phyloP scores from a whole-genome alignment of 345 rosid genomes.

The Ceriops tagal region DNA sequence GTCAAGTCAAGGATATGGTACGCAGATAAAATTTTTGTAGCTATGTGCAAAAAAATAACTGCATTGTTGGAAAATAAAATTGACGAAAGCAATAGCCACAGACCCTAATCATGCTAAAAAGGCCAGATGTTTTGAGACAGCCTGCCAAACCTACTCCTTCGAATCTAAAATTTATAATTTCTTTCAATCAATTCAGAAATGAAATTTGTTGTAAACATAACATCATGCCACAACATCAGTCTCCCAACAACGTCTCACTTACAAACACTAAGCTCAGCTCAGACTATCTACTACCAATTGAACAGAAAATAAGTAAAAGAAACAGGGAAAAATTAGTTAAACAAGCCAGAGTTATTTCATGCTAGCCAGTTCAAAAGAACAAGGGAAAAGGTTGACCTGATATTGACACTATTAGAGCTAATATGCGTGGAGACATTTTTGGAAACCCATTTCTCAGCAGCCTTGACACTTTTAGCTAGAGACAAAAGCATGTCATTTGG shows the following conservation, averaged over 20 bases:
- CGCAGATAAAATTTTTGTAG: not conserved
- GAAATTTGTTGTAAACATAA: not conserved
- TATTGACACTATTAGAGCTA: slow-evolving; percentile 50
- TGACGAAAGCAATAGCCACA: too few species aligned
- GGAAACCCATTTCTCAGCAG: slow-evolving; percentile 93
- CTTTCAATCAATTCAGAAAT: not conserved
- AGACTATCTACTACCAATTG: not conserved
- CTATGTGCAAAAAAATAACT: not conserved
- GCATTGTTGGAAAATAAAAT: too few species aligned
- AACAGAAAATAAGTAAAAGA: not conserved
- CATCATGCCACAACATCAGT: not conserved
- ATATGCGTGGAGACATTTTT: slow-evolving; percentile 73
- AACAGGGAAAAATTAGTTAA: not conserved
- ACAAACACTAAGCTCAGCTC: not conserved
- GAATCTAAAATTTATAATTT: not conserved
- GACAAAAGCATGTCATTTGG: slow-evolving; percentile 86
- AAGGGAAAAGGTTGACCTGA: slow-evolving; percentile 48
- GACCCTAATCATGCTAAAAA: too few species aligned
- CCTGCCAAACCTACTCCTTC: not conserved
- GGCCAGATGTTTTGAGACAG: not conserved
- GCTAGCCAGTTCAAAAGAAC: not conserved
- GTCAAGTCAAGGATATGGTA: not conserved
- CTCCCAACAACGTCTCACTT: not conserved
- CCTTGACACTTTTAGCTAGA: slow-evolving; percentile 59
- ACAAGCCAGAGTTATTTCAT: not conserved